Conservation (phyloP, 495 filamentous ascomycete species). For the Podospora tetraspora region DNA sequence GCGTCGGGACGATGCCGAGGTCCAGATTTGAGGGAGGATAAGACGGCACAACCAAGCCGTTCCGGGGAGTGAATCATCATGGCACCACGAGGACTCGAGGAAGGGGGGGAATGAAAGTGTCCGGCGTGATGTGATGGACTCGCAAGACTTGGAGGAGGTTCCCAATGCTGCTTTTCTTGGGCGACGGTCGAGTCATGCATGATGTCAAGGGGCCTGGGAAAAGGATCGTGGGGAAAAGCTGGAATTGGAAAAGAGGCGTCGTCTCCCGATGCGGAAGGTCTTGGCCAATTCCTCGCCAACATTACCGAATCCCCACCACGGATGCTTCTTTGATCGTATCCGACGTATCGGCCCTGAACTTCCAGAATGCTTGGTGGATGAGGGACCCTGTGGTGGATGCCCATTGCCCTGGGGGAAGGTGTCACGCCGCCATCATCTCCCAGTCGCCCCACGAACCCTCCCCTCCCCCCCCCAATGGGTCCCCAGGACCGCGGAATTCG, state of each 20-base stretch:
- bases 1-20: neutral
- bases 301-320: neutral
- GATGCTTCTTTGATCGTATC: neutral
- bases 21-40: neutral
- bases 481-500: neutral
- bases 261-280: neutral
- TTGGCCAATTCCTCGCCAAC: neutral
- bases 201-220: neutral
- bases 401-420: neutral
- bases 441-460: neutral
- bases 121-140: neutral
- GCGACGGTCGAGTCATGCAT: neutral
- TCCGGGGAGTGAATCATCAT: neutral
- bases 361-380: neutral
- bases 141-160: neutral
- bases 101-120: neutral
- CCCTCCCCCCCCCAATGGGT: neutral
- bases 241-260: neutral
- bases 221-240: neutral
- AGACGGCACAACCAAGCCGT: neutral
- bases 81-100: neutral
- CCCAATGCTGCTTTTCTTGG: neutral
- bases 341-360: neutral
- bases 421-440: neutral
- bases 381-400: neutral